Evolutionary conservation across 2,329 filamentous ascomycete genomes (phyloP).

Genomic region (Cercospora zeina): DNA sequence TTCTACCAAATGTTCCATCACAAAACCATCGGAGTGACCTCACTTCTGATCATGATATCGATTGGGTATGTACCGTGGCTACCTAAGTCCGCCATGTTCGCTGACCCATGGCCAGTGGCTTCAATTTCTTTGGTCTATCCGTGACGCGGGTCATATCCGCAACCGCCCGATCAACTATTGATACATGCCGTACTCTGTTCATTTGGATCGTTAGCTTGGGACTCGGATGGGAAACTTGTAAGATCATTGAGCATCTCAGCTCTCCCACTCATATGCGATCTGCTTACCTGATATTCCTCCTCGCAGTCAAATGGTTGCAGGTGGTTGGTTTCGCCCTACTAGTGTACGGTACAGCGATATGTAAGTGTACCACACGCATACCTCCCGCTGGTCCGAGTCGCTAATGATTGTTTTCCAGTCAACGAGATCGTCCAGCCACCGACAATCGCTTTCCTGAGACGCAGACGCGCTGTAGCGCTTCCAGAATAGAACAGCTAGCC

Average conservation of each 20-base stretch:
- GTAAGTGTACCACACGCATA: not conserved
- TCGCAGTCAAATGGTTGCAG: slow-evolving; percentile 66
- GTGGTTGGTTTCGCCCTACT: slow-evolving; percentile 83
- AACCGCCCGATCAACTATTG: slow-evolving; percentile 91
- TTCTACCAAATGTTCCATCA: slow-evolving; percentile 77
- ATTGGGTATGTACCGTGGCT: slow-evolving; percentile 69
- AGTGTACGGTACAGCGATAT: slow-evolving; percentile 90
- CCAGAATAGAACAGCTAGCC: slow-evolving; percentile 13
- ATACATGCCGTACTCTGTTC: slow-evolving; percentile 95
- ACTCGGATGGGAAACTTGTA: slow-evolving; percentile 95
- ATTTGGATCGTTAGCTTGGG: slow-evolving; percentile 96
- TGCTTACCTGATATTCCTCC: not conserved
- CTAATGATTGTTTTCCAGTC: slow-evolving; percentile 52
- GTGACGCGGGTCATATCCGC: slow-evolving; percentile 88
- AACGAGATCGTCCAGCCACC: slow-evolving; percentile 90
- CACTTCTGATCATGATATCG: slow-evolving; percentile 91
- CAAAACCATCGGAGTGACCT: slow-evolving; percentile 70
- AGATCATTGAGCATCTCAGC: slow-evolving; percentile 44
- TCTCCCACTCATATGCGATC: not conserved
- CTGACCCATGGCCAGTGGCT: slow-evolving; percentile 62
- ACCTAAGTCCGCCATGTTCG: slow-evolving; percentile 4
- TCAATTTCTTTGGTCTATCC: slow-evolving; percentile 97
- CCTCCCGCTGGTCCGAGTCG: not conserved
- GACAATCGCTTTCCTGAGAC: slow-evolving; percentile 35
- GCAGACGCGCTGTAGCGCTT: slow-evolving; percentile 31